Conservation (phyloP, 2,329 filamentous ascomycete species). For the Drechslerella stenobrocha region DNA sequence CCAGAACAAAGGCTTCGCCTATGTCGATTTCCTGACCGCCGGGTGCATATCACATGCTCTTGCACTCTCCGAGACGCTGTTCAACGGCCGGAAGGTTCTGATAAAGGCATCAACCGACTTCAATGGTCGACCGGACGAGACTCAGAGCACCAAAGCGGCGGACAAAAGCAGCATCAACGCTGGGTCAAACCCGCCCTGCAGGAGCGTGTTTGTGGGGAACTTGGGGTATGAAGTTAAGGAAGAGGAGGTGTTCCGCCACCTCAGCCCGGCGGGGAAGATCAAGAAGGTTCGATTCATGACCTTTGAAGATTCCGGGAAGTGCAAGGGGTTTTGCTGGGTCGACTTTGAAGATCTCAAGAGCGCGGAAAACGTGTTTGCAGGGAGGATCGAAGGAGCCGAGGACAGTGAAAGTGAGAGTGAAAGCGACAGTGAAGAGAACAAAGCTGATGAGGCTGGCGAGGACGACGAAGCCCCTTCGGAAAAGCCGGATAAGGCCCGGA, state of each 20-base stretch:
- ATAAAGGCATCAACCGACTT: constrained; percentile 93
- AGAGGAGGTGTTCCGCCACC: constrained; percentile 78
- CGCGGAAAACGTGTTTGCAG: constrained; percentile 60
- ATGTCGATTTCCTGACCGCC: constrained; percentile 79
- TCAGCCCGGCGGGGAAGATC: constrained; percentile 80
- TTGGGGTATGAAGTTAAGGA: constrained; percentile 79
- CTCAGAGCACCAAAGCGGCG: constrained; percentile 49
- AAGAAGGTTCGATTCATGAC: constrained; percentile 85
- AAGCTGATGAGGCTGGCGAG: constrained; percentile 53
- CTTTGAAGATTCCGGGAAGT: constrained; percentile 95
- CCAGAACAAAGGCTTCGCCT: constrained; percentile 91
- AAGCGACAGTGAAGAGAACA: constrained; percentile 54
- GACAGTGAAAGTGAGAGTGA: constrained; percentile 55
- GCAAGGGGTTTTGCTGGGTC: constrained; percentile 96
- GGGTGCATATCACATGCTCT: constrained; percentile 75
- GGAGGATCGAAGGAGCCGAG: constrained; percentile 50
- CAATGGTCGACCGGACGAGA: constrained; percentile 75
- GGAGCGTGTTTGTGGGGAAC: constrained; percentile 87
- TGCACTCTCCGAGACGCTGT: constrained; percentile 78
- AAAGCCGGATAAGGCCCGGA: constrained; percentile 58
- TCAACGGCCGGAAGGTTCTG: constrained; percentile 75
- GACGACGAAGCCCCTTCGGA: constrained; percentile 55
- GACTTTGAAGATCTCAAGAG: constrained; percentile 79
- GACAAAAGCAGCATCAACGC: constrained; percentile 52
- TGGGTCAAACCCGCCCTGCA: constrained; percentile 67